Conservation (phyloP, 163 green algal genomes). For the Chlamydomonas reinhardtii region DNA sequence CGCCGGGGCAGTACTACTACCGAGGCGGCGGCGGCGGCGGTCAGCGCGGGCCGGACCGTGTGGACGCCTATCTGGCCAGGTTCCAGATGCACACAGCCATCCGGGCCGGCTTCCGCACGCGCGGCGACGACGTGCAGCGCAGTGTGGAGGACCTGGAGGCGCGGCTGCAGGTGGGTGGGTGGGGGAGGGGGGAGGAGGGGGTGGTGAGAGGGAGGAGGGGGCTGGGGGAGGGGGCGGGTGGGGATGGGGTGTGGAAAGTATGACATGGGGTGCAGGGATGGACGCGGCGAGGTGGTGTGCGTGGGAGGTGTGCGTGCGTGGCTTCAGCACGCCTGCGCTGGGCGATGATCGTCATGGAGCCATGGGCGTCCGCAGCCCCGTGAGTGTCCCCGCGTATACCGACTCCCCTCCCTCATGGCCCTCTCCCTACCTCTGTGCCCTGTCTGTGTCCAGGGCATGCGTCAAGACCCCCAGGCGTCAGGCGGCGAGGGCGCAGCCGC, state of each 20-base stretch:
- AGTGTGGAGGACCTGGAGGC: slow-evolving; percentile 10
- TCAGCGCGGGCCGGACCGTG: background rate
- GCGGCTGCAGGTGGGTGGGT: background rate
- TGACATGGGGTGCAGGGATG: background rate
- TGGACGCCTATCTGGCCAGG: slow-evolving; percentile 24
- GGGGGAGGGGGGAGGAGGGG: background rate
- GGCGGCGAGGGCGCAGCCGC: background rate
- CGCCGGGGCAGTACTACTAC: background rate
- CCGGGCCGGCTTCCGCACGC: background rate
- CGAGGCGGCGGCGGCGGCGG: too few species aligned
- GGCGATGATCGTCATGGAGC: too few species aligned
- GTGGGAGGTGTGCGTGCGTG: too few species aligned
- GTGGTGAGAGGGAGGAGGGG: background rate
- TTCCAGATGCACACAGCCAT: slow-evolving; percentile 33
- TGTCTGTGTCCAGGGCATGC: background rate
- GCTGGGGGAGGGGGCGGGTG: background rate
- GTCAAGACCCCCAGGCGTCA: too few species aligned
- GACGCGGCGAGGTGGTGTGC: background rate
- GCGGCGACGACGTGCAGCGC: background rate
- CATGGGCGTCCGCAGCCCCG: too few species aligned
- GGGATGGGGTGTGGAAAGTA: background rate
- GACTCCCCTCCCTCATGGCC: background rate
- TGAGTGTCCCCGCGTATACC: too few species aligned
- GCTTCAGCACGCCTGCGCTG: too few species aligned
- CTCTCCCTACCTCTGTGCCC: background rate